Base-by-base conservation (phyloP, 495 filamentous ascomycete species). In the Xylaria telfairii region DNA sequence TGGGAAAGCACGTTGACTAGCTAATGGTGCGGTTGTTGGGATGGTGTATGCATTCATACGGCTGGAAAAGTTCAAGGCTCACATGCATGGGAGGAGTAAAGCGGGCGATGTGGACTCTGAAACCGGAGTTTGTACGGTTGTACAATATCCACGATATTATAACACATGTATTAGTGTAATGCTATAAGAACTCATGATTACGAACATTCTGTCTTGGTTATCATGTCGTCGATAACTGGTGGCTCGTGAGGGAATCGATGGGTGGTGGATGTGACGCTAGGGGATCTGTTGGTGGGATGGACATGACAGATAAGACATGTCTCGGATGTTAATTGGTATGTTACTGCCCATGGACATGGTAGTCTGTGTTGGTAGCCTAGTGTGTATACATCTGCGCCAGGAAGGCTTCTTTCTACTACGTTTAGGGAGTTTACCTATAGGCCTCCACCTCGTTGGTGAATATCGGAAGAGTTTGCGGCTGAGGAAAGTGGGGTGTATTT, bases 41-140 rank as follows among this genome's bases (percentile, higher is more conserved):
- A 39, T 67, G 72, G 72, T 72, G 74, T 78, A 75, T 77, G 74
- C 76, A 77, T 78, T 72, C 67, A 71, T 71, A 77, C 72, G 71
- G 74, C 69, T 70, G 71, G 77, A 75, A 78, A 79, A 78, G 69
- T 76, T 78, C 39, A 69, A 67, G 68, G 71, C 69, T 70, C 75
- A 75, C 75, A 67, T 77, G 76, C 77, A 79, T 79, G 73, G 76
- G 57, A 75, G 77, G 77, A 78, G 76, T 78, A 71, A 78, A 76
- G 70, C 44, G 68, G 71, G 65, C 57, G 76, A 68, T 49, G 66
- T 68, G 76, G 74, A 71, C 63, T 74, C 64, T 61, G 61, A 69
- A 68, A 59, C 69, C 62, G 72, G 65, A 77, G 65, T 60, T 72
- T 75, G 75, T 78, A 77, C 73, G 60, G 44, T 73, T 77, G 76